Conservation (phyloP, 2,329 filamentous ascomycete genomes). For the Cercospora brassicicola region DNA sequence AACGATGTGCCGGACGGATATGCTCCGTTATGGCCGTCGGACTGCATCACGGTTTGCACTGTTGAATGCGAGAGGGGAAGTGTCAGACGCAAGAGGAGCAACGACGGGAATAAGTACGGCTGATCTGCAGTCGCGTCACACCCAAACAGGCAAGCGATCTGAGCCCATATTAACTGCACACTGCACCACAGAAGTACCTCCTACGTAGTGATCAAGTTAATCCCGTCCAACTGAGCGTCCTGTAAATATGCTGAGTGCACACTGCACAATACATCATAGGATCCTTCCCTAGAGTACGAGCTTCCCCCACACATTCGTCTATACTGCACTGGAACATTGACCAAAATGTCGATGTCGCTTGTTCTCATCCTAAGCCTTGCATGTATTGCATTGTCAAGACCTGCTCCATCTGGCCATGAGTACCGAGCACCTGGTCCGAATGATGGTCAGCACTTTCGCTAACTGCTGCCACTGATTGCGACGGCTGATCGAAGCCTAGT, state of each 20-base stretch:
- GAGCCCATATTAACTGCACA: neutral
- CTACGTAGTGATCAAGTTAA: neutral
- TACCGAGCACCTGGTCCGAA: neutral
- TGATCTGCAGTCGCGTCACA: neutral
- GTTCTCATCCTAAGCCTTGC: neutral
- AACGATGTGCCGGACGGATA: neutral
- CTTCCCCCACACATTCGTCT: neutral
- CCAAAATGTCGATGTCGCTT: neutral
- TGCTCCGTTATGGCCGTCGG: neutral
- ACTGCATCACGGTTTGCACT: neutral
- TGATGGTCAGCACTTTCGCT: neutral
- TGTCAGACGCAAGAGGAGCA: neutral
- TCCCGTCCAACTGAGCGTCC: neutral
- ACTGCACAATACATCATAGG: no score
- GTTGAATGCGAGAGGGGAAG: neutral
- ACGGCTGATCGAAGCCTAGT: neutral
- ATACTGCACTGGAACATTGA: neutral
- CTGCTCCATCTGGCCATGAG: neutral
- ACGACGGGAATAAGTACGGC: neutral
- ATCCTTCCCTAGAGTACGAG: no score
- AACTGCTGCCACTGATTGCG: neutral
- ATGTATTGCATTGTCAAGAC: neutral
- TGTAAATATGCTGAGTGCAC: neutral
- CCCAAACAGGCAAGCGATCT: neutral
- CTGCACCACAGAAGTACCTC: neutral